Conservation (phyloP, 2,329 filamentous ascomycete species). For the Xylariaceae sp. region DNA sequence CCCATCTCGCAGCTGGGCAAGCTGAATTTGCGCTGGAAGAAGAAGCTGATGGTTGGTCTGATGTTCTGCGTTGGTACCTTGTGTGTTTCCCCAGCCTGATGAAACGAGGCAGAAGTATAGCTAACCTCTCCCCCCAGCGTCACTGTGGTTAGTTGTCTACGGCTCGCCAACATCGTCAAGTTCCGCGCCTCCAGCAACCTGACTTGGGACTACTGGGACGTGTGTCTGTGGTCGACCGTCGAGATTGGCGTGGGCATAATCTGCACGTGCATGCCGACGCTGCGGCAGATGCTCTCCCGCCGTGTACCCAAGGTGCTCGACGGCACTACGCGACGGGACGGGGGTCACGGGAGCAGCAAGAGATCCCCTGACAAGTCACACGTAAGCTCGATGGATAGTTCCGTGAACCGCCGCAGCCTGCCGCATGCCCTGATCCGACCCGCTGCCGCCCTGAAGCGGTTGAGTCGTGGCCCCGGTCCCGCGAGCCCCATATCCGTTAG, state of each 20-base stretch:
- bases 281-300: slow-evolving; percentile 22
- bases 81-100: slow-evolving; percentile 7
- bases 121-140: slow-evolving; percentile 2
- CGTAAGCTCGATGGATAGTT: not conserved
- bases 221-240: slow-evolving; percentile 26
- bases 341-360: not conserved
- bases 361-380: not conserved
- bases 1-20: slow-evolving; percentile 34
- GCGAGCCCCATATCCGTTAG: not conserved
- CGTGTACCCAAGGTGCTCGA: slow-evolving; percentile 20
- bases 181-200: slow-evolving; percentile 12
- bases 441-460: not conserved
- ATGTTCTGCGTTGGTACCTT: slow-evolving; percentile 42
- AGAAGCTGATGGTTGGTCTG: slow-evolving; percentile 37
- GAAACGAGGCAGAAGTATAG: not conserved
- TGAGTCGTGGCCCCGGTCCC: not conserved
- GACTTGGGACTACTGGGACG: slow-evolving; percentile 22
- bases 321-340: not conserved
- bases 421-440: not conserved
- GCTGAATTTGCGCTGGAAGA: slow-evolving; percentile 37
- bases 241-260: slow-evolving; percentile 26
- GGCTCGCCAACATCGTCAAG: slow-evolving; percentile 3
- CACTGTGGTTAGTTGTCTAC: slow-evolving; percentile 5
- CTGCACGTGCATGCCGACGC: slow-evolving; percentile 26
- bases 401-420: not conserved